A percentile compares a stretch with the other conserved stretches of the same genome.
These are phyloP conservation scores for Scleromitrula shiraiana DNA, from an alignment of 2,329 filamentous ascomycete species.

Conservation along the genomic window DNA sequence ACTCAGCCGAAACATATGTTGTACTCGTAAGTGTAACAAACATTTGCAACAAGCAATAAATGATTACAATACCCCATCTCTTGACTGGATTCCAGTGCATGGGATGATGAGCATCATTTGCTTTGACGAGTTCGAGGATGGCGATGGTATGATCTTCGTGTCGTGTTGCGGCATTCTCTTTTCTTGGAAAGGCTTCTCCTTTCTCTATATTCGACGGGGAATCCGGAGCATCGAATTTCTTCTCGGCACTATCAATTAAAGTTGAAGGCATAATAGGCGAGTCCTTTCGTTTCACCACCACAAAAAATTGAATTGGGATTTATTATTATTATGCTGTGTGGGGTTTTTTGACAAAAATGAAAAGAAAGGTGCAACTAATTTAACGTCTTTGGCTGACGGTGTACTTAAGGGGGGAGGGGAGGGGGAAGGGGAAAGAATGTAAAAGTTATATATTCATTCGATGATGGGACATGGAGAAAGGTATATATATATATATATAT, in stretches of 20 bases:
- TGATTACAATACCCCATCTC: conserved; percentile 18
- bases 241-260: conserved; percentile 7
- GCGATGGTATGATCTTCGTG: conserved; percentile 15
- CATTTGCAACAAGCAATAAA: conserved; percentile 28
- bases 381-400: conserved; percentile 10
- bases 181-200: conserved; percentile 1
- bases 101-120: conserved; percentile 24
- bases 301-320: too few species aligned
- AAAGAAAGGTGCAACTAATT: conserved; percentile 1
- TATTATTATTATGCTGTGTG: too few species aligned
- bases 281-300: too few species aligned
- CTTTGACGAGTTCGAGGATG: conserved; percentile 22
- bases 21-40: conserved; percentile 27
- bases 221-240: conserved; percentile 5
- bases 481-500: too few species aligned
- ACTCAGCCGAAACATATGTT: conserved; percentile 34
- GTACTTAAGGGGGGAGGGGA: not conserved
- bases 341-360: not conserved
- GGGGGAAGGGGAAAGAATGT: not conserved
- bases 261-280: conserved; percentile 2
- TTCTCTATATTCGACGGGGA: conserved; percentile 1
- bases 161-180: conserved; percentile 5
- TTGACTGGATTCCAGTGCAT: conserved; percentile 25
- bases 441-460: too few species aligned
- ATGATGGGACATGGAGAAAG: too few species aligned